Conservation (phyloP, 768 basidiomycete genomes). For the Cystoderma amianthinum region DNA sequence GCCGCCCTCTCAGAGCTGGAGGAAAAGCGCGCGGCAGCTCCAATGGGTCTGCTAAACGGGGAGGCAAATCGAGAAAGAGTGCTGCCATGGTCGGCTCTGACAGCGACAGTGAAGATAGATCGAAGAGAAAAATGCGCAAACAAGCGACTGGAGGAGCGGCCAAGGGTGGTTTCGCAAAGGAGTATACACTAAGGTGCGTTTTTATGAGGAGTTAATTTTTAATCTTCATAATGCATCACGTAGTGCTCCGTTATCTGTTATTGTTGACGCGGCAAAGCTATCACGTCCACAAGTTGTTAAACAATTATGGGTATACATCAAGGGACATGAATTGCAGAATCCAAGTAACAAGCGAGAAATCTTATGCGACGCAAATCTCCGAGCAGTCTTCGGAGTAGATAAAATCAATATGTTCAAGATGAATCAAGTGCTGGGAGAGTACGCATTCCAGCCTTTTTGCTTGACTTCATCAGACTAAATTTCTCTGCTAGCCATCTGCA, state of each 20-base stretch:
- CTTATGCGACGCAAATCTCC: slow-evolving; percentile 67
- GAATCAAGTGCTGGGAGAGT: slow-evolving; percentile 88
- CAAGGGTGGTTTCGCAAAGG: slow-evolving; percentile 75
- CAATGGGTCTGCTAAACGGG: slow-evolving; percentile 35
- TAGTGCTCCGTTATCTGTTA: slow-evolving; percentile 69
- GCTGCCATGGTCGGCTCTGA: slow-evolving; percentile 47
- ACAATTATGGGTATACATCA: slow-evolving; percentile 86
- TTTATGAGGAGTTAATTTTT: too few species aligned
- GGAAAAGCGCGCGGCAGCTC: slow-evolving; percentile 25
- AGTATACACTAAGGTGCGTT: slow-evolving; percentile 65
- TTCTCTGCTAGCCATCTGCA: too few species aligned
- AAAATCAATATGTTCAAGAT: slow-evolving; percentile 92
- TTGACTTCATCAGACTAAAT: too few species aligned
- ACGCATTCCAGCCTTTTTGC: slow-evolving; percentile 17
- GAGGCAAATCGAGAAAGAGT: slow-evolving; percentile 43
- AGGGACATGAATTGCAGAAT: slow-evolving; percentile 75
- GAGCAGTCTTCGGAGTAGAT: slow-evolving; percentile 72
- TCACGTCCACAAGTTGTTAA: slow-evolving; percentile 91
- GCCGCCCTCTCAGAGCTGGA: slow-evolving; percentile 45
- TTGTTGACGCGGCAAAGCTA: slow-evolving; percentile 61
- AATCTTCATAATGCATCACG: too few species aligned
- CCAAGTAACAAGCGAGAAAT: slow-evolving; percentile 81
- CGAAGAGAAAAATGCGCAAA: slow-evolving; percentile 35
- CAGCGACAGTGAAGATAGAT: slow-evolving; percentile 33
- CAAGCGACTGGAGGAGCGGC: slow-evolving; percentile 43